A percentile compares a stretch with the other conserved stretches of the same genome.
phyloP scores from a whole-genome alignment of 2,329 filamentous ascomycete species.

The Pleomassaria siparia region DNA sequence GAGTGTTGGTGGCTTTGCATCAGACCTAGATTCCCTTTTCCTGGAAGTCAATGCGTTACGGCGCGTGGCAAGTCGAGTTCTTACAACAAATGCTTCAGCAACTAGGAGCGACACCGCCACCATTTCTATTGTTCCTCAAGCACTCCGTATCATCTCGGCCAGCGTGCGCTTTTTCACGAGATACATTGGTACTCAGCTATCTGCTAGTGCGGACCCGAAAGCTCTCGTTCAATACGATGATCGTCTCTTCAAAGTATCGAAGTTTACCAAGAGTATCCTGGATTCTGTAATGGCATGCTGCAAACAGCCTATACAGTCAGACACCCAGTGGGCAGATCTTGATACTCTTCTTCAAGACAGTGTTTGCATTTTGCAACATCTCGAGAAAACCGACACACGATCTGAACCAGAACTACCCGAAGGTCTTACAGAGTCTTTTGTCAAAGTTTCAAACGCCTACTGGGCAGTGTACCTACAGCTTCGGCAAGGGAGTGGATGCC shows the following conservation, averaged over 20 bases:
- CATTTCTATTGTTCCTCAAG: slow-evolving; percentile 13
- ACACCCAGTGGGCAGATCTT: slow-evolving; percentile 33
- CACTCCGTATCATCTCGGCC: slow-evolving; percentile 29
- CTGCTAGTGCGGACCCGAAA: slow-evolving; percentile 20
- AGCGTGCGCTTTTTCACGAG: slow-evolving; percentile 35
- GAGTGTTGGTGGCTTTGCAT: slow-evolving; percentile 31
- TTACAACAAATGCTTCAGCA: slow-evolving; percentile 17
- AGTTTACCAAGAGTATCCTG: slow-evolving; percentile 34
- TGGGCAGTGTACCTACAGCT: slow-evolving; percentile 61
- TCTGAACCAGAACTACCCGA: slow-evolving; percentile 10
- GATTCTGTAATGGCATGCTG: slow-evolving; percentile 40
- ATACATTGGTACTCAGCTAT: slow-evolving; percentile 28
- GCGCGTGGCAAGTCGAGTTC: slow-evolving; percentile 29
- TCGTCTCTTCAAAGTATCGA: slow-evolving; percentile 26
- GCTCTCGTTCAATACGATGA: slow-evolving; percentile 21
- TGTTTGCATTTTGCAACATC: slow-evolving; percentile 25
- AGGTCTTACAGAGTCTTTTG: slow-evolving; percentile 41
- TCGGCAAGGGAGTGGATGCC: slow-evolving; percentile 49
- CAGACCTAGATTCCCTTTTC: slow-evolving; percentile 40
- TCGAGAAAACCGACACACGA: slow-evolving; percentile 18
- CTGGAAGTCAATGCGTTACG: slow-evolving; percentile 38
- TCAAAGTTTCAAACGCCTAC: slow-evolving; percentile 72
- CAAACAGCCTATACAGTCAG: slow-evolving; percentile 25
- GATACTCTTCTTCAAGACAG: slow-evolving; percentile 37
- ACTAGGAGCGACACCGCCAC: not conserved